Evolutionary conservation across 2,329 filamentous ascomycete species (phyloP).

Genomic region (Incumbomyces lentus): DNA sequence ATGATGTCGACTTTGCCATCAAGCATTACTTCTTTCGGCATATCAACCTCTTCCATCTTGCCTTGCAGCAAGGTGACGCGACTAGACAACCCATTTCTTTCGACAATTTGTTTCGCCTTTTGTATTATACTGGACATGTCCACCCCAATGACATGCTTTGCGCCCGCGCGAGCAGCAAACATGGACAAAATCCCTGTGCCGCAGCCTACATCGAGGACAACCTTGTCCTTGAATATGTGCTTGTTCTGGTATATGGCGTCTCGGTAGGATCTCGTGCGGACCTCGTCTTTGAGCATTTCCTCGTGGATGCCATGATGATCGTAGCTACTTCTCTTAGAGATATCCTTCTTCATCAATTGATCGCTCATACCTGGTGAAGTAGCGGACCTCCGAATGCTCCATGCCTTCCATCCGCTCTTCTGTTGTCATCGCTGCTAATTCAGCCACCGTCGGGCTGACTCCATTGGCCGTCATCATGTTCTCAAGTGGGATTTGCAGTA

Average conservation of each 20-base stretch:
- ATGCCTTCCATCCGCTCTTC: slow-evolving; percentile 47
- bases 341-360: background rate
- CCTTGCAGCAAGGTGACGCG: slow-evolving; percentile 97
- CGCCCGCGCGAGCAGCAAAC: slow-evolving; percentile 93
- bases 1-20: slow-evolving; percentile 83
- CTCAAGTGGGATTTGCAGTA: background rate
- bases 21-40: slow-evolving; percentile 60
- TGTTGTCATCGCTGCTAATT: slow-evolving; percentile 24
- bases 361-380: slow-evolving; percentile 79
- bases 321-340: slow-evolving; percentile 52
- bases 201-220: slow-evolving; percentile 94
- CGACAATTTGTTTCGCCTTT: slow-evolving; percentile 93
- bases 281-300: slow-evolving; percentile 57
- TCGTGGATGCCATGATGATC: slow-evolving; percentile 75
- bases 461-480: slow-evolving; percentile 3
- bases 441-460: slow-evolving; percentile 14
- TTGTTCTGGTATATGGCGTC: slow-evolving; percentile 95
- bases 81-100: slow-evolving; percentile 78
- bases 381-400: slow-evolving; percentile 95
- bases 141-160: slow-evolving; percentile 96
- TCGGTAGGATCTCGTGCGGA: slow-evolving; percentile 92
- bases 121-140: slow-evolving; percentile 99
- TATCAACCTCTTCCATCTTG: slow-evolving; percentile 97
- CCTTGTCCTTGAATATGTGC: slow-evolving; percentile 83
- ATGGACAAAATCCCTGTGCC: slow-evolving; percentile 98